Evolutionary conservation across 805 yeast species (phyloP).

Genomic region (Barnettozyma pratensis): DNA sequence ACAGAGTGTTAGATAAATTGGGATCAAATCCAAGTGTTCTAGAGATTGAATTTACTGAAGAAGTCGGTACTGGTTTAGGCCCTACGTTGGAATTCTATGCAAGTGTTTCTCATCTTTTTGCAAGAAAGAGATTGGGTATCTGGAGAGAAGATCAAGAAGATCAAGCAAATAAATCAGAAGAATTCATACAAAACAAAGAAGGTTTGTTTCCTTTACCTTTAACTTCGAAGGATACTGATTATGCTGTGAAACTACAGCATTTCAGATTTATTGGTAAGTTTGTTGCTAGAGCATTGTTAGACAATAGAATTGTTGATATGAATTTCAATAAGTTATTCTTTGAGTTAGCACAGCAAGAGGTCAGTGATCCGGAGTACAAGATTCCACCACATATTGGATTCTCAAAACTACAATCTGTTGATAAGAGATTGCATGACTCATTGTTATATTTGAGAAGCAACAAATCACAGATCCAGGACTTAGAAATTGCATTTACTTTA

Average conservation of each 20-base stretch:
- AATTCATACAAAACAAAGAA: conserved; percentile 34
- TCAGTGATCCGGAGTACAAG: conserved; percentile 12
- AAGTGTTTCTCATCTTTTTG: conserved; percentile 68
- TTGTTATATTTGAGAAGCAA: conserved; percentile 44
- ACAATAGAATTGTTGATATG: conserved; percentile 83
- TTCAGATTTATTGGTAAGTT: conserved; percentile 75
- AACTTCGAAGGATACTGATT: conserved; percentile 27
- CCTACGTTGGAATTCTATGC: conserved; percentile 95
- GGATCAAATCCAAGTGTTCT: conserved; percentile 76
- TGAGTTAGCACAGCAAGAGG: conserved; percentile 41
- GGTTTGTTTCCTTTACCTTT: conserved; percentile 79
- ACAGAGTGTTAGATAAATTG: conserved; percentile 69
- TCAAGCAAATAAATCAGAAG: conserved; percentile 25
- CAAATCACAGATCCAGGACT: conserved; percentile 39
- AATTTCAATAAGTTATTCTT: conserved; percentile 70
- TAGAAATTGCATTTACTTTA: conserved; percentile 60
- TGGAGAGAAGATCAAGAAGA: conserved; percentile 52
- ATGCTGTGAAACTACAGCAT: conserved; percentile 39
- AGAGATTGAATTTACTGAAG: conserved; percentile 85
- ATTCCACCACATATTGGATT: conserved; percentile 6
- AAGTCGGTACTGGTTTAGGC: conserved; percentile 94
- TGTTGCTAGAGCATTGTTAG: conserved; percentile 80
- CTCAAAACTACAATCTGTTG: conserved; percentile 43
- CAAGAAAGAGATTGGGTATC: conserved; percentile 47
- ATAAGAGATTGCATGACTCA: conserved; percentile 54